Evolutionary conservation across 2,329 filamentous ascomycete species (phyloP).

Genomic region (Fusarium sp.): DNA sequence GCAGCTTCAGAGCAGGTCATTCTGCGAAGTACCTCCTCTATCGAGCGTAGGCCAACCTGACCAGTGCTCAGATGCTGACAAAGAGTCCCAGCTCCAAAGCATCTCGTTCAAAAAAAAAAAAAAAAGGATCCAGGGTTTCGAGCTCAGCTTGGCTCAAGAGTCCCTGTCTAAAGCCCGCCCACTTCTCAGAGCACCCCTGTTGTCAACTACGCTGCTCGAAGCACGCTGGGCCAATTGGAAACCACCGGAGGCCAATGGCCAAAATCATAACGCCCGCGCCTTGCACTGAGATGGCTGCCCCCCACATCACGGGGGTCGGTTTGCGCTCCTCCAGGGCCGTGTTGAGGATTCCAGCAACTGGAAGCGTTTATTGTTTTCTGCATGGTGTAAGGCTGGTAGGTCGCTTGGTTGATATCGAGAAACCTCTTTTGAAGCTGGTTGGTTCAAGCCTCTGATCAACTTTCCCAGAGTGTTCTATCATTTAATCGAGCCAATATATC

Average conservation of each 20-base stretch:
- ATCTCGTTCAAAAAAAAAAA: conserved; percentile 3
- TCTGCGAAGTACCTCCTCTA: conserved; percentile 40
- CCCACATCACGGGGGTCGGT: conserved; percentile 34
- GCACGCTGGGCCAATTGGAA: conserved; percentile 20
- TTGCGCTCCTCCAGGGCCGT: conserved; percentile 2
- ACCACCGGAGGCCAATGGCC: conserved; percentile 17
- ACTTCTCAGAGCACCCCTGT: conserved; percentile 19
- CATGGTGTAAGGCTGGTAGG: conserved; percentile 12
- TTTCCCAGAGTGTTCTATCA: conserved; percentile 8
- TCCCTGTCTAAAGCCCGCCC: conserved; percentile 28
- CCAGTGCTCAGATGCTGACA: conserved; percentile 2
- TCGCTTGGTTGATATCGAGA: conserved; percentile 1
- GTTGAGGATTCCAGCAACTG: conserved; percentile 10
- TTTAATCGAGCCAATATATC: background rate
- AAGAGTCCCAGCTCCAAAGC: conserved; percentile 7
- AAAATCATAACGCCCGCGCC: conserved; percentile 35
- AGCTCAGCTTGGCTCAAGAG: conserved; percentile 14
- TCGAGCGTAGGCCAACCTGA: conserved; percentile 34
- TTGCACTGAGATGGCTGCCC: conserved; percentile 36
- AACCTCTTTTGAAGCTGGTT: conserved; percentile 9
- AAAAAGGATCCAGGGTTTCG: conserved; percentile 14
- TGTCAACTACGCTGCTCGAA: conserved; percentile 15
- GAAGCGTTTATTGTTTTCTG: conserved; percentile 17
- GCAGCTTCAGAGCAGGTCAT: conserved; percentile 29
- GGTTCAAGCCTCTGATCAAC: conserved; percentile 1